A percentile compares a stretch with the other conserved stretches of the same genome.
These are phyloP conservation scores for Hymenochaete sp. DNA, from an alignment of 1,284 basidiomycete genomes.

Conservation along the genomic window DNA sequence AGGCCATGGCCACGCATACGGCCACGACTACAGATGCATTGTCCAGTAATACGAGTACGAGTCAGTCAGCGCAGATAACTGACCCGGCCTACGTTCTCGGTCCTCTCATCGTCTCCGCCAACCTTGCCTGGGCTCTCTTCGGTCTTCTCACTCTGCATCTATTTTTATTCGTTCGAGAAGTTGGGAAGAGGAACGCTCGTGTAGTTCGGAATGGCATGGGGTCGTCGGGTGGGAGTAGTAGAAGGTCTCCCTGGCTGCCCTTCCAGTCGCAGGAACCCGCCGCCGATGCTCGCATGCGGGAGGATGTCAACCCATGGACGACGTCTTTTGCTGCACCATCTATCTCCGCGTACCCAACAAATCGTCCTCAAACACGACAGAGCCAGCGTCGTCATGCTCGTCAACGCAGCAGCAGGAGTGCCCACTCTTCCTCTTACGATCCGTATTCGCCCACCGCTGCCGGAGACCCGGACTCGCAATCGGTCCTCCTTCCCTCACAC, in stretches of 20 bases:
- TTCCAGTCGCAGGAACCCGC: not conserved
- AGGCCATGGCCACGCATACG: no score
- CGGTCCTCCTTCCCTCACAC: not conserved
- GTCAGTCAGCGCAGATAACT: no score
- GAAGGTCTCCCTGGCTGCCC: not conserved
- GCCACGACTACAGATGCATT: no score
- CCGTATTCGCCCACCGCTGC: constrained; percentile 3
- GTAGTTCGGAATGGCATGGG: not conserved
- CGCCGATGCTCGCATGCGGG: not conserved
- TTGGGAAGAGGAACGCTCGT: no score
- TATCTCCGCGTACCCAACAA: not conserved
- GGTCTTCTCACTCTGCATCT: constrained; percentile 9
- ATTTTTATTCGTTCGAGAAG: constrained; percentile 6
- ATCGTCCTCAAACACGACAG: no score
- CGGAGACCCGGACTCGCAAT: not conserved
- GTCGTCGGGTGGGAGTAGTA: not conserved
- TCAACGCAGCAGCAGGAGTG: constrained; percentile 5
- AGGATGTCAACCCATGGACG: constrained; percentile 14
- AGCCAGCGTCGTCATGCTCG: constrained; percentile 4
- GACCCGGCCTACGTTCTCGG: constrained; percentile 7
- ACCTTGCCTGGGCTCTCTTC: constrained; percentile 11
- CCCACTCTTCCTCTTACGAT: constrained; percentile 5
- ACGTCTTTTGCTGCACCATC: constrained; percentile 9
- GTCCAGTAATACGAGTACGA: no score
- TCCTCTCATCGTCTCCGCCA: constrained; percentile 7